Base-by-base conservation (phyloP, 2,329 filamentous ascomycete genomes). In the Ophiostoma ips region DNA sequence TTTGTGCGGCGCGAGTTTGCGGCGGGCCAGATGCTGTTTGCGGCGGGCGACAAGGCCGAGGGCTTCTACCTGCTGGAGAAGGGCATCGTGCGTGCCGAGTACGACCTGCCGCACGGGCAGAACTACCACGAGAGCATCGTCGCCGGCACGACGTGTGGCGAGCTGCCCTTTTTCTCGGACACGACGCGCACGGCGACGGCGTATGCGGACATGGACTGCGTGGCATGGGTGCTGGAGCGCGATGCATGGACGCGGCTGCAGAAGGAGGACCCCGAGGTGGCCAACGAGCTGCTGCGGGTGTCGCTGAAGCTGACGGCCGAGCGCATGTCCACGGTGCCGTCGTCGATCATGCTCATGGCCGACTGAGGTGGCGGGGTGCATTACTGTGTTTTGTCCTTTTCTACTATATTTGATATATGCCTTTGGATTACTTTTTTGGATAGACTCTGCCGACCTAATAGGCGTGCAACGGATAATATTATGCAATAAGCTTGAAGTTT, bases 271-370 rank as follows among this genome's bases (percentile, higher is more conserved):
- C 76, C 80, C 0, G 85, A 87, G 37, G 79, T 95, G 52, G 87
- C 87, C 45, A 76, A 79, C 59, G 92, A 98, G 67, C 62, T 98
- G 60, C 65, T 98, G 63, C 82, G 81, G 59, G 81, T 96, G 47
- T 85, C 84, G n/a, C 65, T 98, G 62, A 95, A 95, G 71, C 66
- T 98, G 63, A 96, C 90, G 38, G 94, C 84, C 51, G 92, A 98
- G 73, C 75, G 92, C 57, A 94, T 96, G 87, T 43, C 51, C 3
- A 58, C 56, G 2, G 53, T 58, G 24, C 55, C 56, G 38, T 52
- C 56, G 11, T 57, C 56, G 28, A 58, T 51, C 3, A 57, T 58
- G 56, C 19, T 58, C 11, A 52, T 58, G 56, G 51, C 50, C 3
- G 50, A 56, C 19, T 55, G 19, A 47, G 5, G 24, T 28, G 19